Percentiles rank a stretch among this genome's conserved stretches.
phyloP scores from a whole-genome alignment of 148 eudicot species.

The Talinum fruticosum region DNA sequence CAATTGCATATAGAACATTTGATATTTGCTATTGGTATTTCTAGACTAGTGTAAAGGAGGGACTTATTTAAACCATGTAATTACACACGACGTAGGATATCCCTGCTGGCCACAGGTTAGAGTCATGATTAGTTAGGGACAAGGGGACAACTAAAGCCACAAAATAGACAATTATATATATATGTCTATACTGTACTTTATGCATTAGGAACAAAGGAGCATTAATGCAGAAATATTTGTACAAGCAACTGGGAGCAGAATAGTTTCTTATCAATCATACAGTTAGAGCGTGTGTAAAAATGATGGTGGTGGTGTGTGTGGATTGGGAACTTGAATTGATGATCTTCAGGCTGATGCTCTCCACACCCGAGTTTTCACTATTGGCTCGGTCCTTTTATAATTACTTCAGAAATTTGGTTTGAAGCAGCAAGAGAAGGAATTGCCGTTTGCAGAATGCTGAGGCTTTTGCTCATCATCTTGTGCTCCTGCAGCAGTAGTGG shows the following conservation, averaged over 20 bases:
- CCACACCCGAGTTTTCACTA: too few relatives aligned
- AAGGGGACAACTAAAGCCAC: background rate
- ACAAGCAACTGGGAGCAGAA: background rate
- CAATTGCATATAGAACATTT: too few relatives aligned
- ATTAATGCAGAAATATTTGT: background rate
- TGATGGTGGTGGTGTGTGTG: constrained; percentile 58
- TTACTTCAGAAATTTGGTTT: background rate
- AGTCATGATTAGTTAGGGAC: constrained; percentile 2
- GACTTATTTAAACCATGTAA: background rate
- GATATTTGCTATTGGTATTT: too few relatives aligned
- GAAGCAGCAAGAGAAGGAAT: constrained; percentile 36
- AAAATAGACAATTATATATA: background rate
- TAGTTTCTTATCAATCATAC: background rate
- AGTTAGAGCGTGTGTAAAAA: constrained; percentile 51
- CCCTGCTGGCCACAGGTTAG: background rate
- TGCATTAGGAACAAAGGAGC: background rate
- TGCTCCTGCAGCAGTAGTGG: background rate
- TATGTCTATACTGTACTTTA: background rate
- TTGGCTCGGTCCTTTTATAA: background rate
- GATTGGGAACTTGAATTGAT: too few relatives aligned
- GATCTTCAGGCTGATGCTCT: too few relatives aligned
- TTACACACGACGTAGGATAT: constrained; percentile 2
- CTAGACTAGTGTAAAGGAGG: too few relatives aligned
- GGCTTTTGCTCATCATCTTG: constrained; percentile 7
- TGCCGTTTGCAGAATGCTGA: background rate